Conservation (phyloP, 2,329 filamentous ascomycete genomes). For the Remersonia thermophila region DNA sequence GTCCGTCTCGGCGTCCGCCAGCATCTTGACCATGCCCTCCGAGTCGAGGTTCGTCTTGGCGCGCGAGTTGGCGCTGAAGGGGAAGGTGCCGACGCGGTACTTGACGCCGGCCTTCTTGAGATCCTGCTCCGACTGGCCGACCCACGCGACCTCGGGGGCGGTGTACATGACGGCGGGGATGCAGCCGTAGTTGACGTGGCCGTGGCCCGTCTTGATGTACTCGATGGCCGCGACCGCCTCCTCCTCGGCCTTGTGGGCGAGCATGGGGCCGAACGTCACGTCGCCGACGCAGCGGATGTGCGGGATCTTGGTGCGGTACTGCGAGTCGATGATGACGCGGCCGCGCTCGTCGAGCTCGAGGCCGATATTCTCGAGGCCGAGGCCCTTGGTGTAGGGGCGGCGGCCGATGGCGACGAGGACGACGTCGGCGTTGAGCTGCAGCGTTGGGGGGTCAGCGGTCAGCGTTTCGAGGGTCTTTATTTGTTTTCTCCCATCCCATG, state of each 20-base stretch:
- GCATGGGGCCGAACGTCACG: conserved; percentile 94
- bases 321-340: conserved; percentile 91
- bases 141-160: conserved; percentile 96
- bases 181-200: conserved; percentile 96
- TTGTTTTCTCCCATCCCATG: conserved; percentile 5
- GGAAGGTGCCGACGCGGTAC: conserved; percentile 89
- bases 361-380: conserved; percentile 88
- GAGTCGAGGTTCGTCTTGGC: conserved; percentile 98
- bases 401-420: conserved; percentile 95
- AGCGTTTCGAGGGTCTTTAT: background rate
- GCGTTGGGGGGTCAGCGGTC: background rate
- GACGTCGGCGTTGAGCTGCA: conserved; percentile 79
- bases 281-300: conserved; percentile 97
- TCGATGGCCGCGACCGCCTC: conserved; percentile 90
- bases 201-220: conserved; percentile 95
- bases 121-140: conserved; percentile 94
- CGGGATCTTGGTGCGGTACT: conserved; percentile 94
- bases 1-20: conserved; percentile 92
- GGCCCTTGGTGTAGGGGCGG: conserved; percentile 81
- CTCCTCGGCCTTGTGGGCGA: conserved; percentile 98
- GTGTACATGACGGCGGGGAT: conserved; percentile 99
- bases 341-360: conserved; percentile 87
- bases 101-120: conserved; percentile 81
- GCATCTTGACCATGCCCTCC: conserved; percentile 93
- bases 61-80: conserved; percentile 94